phyloP scores from a whole-genome alignment of 148 eudicot genomes.

The Vaccinium vitisidaea region DNA sequence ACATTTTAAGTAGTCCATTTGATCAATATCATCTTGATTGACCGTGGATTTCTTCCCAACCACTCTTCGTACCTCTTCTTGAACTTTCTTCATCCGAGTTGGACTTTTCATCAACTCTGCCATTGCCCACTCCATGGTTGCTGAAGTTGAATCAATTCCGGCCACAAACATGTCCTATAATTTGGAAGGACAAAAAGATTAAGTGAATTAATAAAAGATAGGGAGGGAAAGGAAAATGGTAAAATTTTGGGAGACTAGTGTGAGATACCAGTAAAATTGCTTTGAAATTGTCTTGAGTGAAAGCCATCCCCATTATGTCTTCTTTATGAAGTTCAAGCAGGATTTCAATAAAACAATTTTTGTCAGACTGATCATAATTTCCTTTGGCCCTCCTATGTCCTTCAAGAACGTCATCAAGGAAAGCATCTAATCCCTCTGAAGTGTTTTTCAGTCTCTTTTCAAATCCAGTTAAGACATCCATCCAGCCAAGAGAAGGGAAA shows the following conservation, averaged over 20 bases:
- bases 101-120: conserved; percentile 13
- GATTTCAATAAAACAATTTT: neutral
- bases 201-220: neutral
- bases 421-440: neutral
- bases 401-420: neutral
- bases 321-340: neutral
- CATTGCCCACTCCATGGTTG: conserved; percentile 22
- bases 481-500: conserved; percentile 1
- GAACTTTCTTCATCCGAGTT: conserved; percentile 8
- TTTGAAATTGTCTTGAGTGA: neutral
- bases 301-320: neutral
- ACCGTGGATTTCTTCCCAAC: neutral
- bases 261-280: neutral
- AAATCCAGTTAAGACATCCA: conserved; percentile 10
- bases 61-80: conserved; percentile 17
- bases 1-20: conserved; percentile 20
- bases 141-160: conserved; percentile 15
- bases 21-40: neutral
- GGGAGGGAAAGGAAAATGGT: neutral
- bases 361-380: neutral
- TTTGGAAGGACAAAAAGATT: neutral
- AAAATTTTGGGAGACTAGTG: neutral
- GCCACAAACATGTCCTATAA: conserved; percentile 13
- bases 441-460: neutral
- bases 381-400: neutral